Conservation (phyloP, 202 grass and related monocot species). For the Cymbopogon flexuosus region DNA sequence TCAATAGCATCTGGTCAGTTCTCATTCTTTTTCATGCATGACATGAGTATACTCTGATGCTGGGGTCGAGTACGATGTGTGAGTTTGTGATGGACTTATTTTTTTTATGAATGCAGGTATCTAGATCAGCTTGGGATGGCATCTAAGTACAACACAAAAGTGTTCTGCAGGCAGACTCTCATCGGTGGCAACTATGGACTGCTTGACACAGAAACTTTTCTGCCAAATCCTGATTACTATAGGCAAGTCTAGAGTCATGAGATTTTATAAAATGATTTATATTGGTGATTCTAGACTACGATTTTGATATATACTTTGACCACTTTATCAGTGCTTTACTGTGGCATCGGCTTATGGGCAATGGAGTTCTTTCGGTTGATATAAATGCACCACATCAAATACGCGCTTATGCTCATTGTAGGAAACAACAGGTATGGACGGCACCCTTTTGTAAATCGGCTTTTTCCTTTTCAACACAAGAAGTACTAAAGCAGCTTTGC, state of each 20-base stretch:
- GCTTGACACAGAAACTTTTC: conserved; percentile 62
- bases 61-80: not conserved
- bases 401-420: conserved; percentile 91
- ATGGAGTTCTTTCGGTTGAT: conserved; percentile 76
- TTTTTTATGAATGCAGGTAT: conserved; percentile 51
- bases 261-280: not conserved
- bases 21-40: not conserved
- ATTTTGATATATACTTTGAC: conserved; percentile 14
- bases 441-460: not conserved
- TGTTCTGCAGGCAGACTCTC: conserved; percentile 82
- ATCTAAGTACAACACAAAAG: conserved; percentile 68
- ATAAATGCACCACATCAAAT: conserved; percentile 51
- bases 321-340: conserved; percentile 59
- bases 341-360: conserved; percentile 92
- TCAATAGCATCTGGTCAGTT: conserved; percentile 84
- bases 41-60: not conserved
- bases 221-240: conserved; percentile 88
- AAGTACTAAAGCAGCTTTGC: not conserved
- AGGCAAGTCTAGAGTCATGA: conserved; percentile 43
- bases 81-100: conserved; percentile 1
- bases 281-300: not conserved
- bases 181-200: conserved; percentile 86
- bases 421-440: conserved; percentile 55
- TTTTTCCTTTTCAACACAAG: not conserved
- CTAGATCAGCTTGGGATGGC: conserved; percentile 92